Evolutionary conservation across 306 rosid species (phyloP).

Genomic region (Senna siamea): DNA sequence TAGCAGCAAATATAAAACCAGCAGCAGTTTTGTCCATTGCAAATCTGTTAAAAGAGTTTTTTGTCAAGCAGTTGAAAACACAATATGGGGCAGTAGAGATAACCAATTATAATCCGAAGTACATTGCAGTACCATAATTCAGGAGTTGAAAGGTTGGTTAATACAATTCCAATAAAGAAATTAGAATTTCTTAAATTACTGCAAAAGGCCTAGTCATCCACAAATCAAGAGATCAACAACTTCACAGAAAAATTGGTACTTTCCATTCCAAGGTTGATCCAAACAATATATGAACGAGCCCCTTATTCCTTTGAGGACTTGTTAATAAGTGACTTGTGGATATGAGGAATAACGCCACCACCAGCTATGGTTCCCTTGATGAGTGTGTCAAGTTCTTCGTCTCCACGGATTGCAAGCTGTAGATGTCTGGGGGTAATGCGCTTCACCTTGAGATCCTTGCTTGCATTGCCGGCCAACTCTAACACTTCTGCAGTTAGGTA

Average conservation of each 20-base stretch:
- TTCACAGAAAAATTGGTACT: constrained; percentile 33
- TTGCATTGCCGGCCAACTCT: constrained; percentile 80
- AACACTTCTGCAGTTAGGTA: constrained; percentile 75
- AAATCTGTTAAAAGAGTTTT: no score
- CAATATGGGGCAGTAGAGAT: no score
- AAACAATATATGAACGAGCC: not conserved
- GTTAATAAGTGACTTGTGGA: constrained; percentile 84
- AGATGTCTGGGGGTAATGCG: constrained; percentile 75
- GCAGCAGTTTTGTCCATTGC: no score
- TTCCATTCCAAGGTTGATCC: constrained; percentile 2
- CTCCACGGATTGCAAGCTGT: constrained; percentile 82
- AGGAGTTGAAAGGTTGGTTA: constrained; percentile 1
- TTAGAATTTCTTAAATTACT: constrained; percentile 10
- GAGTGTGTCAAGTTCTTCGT: constrained; percentile 75
- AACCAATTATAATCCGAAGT: constrained; percentile 5
- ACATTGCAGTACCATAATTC: constrained; percentile 2
- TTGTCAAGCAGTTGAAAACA: constrained; percentile 9
- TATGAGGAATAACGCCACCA: constrained; percentile 83
- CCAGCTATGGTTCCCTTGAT: constrained; percentile 79
- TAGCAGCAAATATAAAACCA: no score
- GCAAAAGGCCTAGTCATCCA: constrained; percentile 31
- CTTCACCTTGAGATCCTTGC: constrained; percentile 82
- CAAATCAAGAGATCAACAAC: constrained; percentile 30
- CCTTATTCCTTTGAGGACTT: constrained; percentile 70
- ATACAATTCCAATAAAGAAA: constrained; percentile 9